A percentile compares a stretch with the other conserved stretches of the same genome.
These are phyloP conservation scores for Trichoderma endophyticum DNA, from an alignment of 2,329 filamentous ascomycete genomes.

Conservation along the genomic window DNA sequence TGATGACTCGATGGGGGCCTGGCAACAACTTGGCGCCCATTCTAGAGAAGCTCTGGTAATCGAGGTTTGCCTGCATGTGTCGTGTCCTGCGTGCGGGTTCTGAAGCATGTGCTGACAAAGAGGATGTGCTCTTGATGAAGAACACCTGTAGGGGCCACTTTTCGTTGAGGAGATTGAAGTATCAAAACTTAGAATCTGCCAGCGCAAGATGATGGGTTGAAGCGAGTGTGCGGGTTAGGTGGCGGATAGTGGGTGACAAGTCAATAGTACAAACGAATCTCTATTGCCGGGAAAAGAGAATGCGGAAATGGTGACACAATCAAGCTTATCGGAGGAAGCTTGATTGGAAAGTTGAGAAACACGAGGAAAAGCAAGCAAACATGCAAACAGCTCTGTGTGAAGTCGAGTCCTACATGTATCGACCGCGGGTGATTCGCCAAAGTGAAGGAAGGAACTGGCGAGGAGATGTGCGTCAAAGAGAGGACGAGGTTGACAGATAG, in stretches of 20 bases:
- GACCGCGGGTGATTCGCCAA: background rate
- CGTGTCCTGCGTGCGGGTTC: background rate
- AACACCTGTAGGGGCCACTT: background rate
- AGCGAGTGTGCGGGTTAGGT: background rate
- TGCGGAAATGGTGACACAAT: conserved; percentile 8
- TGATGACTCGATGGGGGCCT: conserved; percentile 41
- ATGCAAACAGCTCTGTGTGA: conserved; percentile 1
- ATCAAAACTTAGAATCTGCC: background rate
- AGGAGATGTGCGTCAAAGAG: background rate
- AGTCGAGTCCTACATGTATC: conserved; percentile 4
- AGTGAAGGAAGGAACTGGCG: background rate
- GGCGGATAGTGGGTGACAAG: background rate
- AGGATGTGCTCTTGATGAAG: background rate
- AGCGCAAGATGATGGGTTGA: background rate
- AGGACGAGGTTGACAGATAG: background rate
- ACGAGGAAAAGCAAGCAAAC: conserved; percentile 5
- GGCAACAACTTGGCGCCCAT: conserved; percentile 40
- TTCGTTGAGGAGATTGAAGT: background rate
- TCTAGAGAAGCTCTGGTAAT: conserved; percentile 12
- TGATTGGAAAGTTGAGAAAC: background rate
- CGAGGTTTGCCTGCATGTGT: background rate
- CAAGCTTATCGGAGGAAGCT: background rate
- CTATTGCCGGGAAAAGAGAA: background rate
- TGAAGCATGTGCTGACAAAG: background rate
- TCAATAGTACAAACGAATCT: background rate